Base-by-base conservation (phyloP, 768 basidiomycete genomes). In the Suillus paluster region DNA sequence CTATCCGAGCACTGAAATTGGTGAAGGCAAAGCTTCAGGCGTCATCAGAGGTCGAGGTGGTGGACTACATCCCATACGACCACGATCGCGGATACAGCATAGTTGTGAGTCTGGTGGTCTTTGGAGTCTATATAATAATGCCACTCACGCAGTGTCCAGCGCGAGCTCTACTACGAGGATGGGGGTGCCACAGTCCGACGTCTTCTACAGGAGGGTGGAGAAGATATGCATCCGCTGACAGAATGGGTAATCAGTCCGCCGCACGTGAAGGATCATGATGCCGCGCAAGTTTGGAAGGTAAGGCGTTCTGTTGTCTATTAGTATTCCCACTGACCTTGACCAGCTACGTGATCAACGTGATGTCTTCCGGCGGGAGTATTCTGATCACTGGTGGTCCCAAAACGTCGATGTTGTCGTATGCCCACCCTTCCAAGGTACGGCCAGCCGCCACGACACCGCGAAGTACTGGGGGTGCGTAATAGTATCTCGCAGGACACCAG, bases 321-420 rank as follows among this genome's bases (percentile, higher is more conserved):
- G 61, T 34, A 70, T 74, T 56, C 61, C 62, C n/a, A 67, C 38
- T 58, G 52, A 52, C 38, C 63, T 25, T 39, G 2, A 21, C 3
- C 27, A 75, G 67, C 63, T 81, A 23, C 73, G 71, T 54, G 48
- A 57, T 19, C 64, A 69, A 55, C 68, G 80, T 23, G 80, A 79
- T 39, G 17, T 10, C 1, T 79, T 77, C 60, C 71, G 80, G 1
- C 65, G 71, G 38, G 69, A 67, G 46, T 77, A 77, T 38, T 67
- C 77, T 12, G 70, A 71, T 5, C 69, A 81, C 39, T 83, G 77
- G 78, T 74, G 75, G 46, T 67, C 69, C 15, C 75, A 79, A 39
- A 65, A 66, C 21, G 66, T 80, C 19, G 82, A 84, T 48, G 77
- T 73, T 6, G 67, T 84, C 61, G 66, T 84, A 15, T 75, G 64